These are phyloP conservation scores for Zasmidium cellare DNA, from an alignment of 2,329 filamentous ascomycete genomes.

Conservation along the genomic window DNA sequence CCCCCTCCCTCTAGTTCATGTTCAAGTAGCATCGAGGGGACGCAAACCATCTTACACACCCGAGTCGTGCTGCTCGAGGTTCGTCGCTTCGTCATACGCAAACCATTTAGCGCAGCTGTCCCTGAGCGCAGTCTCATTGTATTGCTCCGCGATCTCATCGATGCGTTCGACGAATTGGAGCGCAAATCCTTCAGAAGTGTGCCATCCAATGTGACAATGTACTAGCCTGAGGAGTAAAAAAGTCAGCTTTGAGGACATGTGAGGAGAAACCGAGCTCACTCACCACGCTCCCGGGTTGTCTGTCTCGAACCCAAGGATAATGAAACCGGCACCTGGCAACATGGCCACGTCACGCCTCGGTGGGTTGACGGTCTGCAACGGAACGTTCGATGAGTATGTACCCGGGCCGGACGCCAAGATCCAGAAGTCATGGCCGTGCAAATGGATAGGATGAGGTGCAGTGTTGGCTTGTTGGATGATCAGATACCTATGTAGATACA, in stretches of 20 bases:
- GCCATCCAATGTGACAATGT: conserved; percentile 32
- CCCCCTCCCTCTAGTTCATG: neutral
- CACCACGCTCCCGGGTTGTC: conserved; percentile 35
- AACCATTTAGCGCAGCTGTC: conserved; percentile 7
- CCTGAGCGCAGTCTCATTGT: neutral
- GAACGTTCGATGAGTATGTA: conserved; percentile 33
- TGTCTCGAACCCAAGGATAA: conserved; percentile 33
- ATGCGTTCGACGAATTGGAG: conserved; percentile 25
- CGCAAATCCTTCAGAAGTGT: conserved; percentile 27
- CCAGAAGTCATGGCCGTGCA: conserved; percentile 50
- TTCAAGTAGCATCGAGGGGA: no score
- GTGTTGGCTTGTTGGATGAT: conserved; percentile 39
- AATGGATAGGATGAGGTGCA: conserved; percentile 40
- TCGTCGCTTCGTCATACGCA: neutral
- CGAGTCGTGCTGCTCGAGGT: conserved; percentile 6
- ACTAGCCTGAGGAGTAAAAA: conserved; percentile 4
- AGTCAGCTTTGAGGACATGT: neutral
- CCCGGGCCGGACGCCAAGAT: conserved; percentile 39
- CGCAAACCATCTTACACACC: neutral
- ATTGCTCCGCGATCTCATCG: conserved; percentile 3
- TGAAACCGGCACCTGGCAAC: conserved; percentile 30
- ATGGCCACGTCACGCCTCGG: conserved; percentile 33
- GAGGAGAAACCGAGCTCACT: neutral
- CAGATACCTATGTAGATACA: neutral
- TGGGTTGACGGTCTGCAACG: conserved; percentile 34